A percentile compares a stretch with the other conserved stretches of the same genome.
Conservation (phyloP, 2,329 filamentous ascomycete genomes). For the Xylaria arbuscula region DNA sequence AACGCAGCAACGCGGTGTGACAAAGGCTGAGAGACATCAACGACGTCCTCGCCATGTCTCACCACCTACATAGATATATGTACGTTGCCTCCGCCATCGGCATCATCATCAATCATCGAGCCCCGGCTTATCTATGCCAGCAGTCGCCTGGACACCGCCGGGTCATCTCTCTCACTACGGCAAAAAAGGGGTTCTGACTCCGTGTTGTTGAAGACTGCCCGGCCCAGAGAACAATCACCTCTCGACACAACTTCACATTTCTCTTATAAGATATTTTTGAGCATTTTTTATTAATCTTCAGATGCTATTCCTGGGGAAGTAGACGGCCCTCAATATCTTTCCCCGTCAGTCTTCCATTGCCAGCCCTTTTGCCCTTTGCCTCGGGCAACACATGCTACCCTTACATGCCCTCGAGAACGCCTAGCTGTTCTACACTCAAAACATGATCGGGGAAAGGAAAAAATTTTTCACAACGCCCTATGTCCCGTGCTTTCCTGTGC, state of each 20-base stretch:
- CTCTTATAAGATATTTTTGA: not conserved
- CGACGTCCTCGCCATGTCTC: not conserved
- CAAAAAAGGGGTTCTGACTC: not conserved
- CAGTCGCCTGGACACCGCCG: too few species aligned
- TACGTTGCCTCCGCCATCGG: not conserved
- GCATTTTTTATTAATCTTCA: conserved; percentile 13
- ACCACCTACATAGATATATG: not conserved
- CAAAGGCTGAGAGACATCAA: not conserved
- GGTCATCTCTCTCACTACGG: not conserved
- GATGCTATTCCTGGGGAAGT: conserved; percentile 16
- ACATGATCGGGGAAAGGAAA: conserved; percentile 25
- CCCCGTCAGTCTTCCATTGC: conserved; percentile 20
- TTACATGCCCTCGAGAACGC: conserved; percentile 29
- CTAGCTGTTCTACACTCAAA: conserved; percentile 32
- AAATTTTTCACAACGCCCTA: conserved; percentile 22
- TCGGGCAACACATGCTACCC: conserved; percentile 19
- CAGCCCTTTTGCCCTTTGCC: conserved; percentile 10
- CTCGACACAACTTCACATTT: not conserved
- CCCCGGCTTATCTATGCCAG: not conserved
- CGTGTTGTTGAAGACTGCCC: too few species aligned
- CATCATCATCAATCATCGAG: not conserved
- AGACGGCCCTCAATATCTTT: conserved; percentile 15
- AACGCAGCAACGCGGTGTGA: not conserved
- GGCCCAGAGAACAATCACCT: not conserved
- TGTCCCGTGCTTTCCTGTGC: conserved; percentile 14